Evolutionary conservation across 305 asterid genomes (phyloP).

Genomic region (Rubia occidens): DNA sequence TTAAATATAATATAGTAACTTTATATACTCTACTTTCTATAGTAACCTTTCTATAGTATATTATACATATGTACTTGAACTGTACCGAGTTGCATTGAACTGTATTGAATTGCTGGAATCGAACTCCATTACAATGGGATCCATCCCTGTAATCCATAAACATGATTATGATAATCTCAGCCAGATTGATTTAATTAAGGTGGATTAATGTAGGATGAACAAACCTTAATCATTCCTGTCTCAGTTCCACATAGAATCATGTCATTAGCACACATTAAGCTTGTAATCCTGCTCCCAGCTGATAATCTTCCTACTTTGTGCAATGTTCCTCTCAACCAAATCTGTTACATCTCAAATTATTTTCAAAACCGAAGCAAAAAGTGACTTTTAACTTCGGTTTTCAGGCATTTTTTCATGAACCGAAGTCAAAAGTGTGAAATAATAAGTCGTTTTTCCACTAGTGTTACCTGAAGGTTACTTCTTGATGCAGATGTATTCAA

Average conservation of each 20-base stretch:
- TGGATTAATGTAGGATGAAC: conserved; percentile 11
- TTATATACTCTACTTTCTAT: neutral
- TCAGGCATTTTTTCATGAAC: neutral
- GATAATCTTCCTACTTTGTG: conserved; percentile 89
- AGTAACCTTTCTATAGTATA: neutral
- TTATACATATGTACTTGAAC: conserved; percentile 1
- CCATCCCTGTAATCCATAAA: conserved; percentile 59
- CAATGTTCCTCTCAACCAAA: conserved; percentile 85
- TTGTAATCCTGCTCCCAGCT: conserved; percentile 88
- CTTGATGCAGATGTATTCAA: conserved; percentile 51
- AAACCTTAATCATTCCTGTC: conserved; percentile 76
- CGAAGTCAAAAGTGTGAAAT: neutral
- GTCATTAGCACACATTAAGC: conserved; percentile 78
- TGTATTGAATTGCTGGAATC: neutral
- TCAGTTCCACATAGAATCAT: conserved; percentile 93
- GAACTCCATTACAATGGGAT: conserved; percentile 44
- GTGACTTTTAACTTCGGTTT: neutral
- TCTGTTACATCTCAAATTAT: conserved; percentile 27
- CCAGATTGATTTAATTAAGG: neutral
- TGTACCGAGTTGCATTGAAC: neutral
- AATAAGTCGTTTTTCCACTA: neutral
- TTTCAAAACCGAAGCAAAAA: neutral
- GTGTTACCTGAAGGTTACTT: conserved; percentile 64
- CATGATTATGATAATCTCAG: conserved; percentile 7
- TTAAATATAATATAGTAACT: neutral